Conservation (phyloP, 1,284 basidiomycete genomes). For the Microbotryomycetes sp. region DNA sequence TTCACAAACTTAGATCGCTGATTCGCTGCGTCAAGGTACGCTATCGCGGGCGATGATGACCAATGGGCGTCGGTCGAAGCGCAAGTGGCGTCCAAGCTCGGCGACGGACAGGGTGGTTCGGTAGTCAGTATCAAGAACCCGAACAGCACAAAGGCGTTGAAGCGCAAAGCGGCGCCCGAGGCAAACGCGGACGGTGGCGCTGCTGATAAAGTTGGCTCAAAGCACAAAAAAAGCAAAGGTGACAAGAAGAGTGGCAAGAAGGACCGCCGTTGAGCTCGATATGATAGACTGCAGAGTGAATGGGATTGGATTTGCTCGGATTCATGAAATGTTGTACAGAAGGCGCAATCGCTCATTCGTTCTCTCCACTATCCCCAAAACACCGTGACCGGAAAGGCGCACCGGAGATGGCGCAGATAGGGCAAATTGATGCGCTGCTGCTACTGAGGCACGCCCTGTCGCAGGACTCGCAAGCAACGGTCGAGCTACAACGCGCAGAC, state of each 20-base stretch:
- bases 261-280: slow-evolving; percentile 7
- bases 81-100: slow-evolving; percentile 52
- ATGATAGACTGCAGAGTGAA: not conserved
- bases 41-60: slow-evolving; percentile 55
- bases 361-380: no score
- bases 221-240: slow-evolving; percentile 29
- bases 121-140: slow-evolving; percentile 68
- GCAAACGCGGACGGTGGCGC: slow-evolving; percentile 41
- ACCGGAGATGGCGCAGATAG: no score
- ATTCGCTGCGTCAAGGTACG: slow-evolving; percentile 52
- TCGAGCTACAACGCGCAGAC: not conserved
- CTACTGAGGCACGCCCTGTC: not conserved
- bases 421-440: not conserved
- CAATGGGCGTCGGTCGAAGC: slow-evolving; percentile 58
- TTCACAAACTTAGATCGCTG: slow-evolving; percentile 1
- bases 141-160: slow-evolving; percentile 46
- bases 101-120: slow-evolving; percentile 47
- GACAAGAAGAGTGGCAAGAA: slow-evolving; percentile 39
- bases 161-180: slow-evolving; percentile 61
- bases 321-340: no score
- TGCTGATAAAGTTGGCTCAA: slow-evolving; percentile 21
- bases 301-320: no score
- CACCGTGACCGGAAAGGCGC: no score
- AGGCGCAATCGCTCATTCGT: no score
- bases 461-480: not conserved